Evolutionary conservation across 352 stramenopile genomes (phyloP).

Genomic region (Pythium angustatum): DNA sequence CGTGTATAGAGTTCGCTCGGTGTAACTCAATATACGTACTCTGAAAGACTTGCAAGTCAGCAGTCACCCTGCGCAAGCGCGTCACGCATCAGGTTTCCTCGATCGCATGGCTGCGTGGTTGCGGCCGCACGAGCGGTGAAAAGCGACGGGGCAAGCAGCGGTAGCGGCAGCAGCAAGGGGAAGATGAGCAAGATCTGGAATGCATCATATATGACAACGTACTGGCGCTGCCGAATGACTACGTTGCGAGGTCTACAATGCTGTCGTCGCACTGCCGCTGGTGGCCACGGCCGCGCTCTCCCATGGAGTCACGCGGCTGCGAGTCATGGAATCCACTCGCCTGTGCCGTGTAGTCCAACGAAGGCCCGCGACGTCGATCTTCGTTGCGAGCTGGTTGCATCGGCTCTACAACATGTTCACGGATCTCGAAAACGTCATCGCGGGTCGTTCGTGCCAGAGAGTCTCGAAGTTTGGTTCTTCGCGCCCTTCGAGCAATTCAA

Average conservation of each 20-base stretch:
- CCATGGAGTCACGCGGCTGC: too few species aligned
- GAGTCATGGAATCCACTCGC: background rate
- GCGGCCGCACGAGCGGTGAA: background rate
- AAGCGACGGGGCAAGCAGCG: too few species aligned
- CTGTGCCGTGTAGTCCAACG: background rate
- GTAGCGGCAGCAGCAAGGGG: too few species aligned
- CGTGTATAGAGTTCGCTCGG: too few species aligned
- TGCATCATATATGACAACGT: conserved; percentile 13
- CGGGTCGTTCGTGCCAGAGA: background rate
- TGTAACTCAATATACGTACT: too few species aligned
- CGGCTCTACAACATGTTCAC: background rate
- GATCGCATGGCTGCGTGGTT: background rate
- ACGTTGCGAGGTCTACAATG: background rate
- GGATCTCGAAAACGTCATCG: background rate
- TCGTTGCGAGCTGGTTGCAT: background rate
- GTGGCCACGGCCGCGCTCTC: background rate
- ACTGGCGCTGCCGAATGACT: conserved; percentile 4
- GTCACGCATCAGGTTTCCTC: background rate
- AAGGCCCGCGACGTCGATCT: too few species aligned
- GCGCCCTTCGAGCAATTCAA: background rate
- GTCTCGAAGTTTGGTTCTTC: background rate
- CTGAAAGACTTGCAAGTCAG: conserved; percentile 5
- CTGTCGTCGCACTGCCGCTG: background rate
- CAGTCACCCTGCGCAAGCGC: conserved; percentile 13
- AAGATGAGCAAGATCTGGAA: background rate